Evolutionary conservation across 1,139 yeast genomes (phyloP).

Genomic region (Pneumocystis wakefieldiae): DNA sequence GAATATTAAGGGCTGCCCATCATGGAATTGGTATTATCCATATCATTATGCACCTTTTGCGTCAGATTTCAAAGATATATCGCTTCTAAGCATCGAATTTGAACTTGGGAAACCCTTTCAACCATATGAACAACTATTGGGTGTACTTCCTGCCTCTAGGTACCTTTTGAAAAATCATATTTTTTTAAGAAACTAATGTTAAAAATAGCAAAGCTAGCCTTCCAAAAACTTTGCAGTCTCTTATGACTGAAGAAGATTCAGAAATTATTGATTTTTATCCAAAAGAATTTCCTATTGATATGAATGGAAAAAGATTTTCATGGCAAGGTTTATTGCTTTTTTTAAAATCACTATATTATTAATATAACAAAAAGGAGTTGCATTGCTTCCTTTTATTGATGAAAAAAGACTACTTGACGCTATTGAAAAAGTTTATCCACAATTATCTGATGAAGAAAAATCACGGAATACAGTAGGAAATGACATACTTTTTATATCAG

Average conservation of each 20-base stretch:
- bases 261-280: slow-evolving; percentile 89
- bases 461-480: slow-evolving; percentile 38
- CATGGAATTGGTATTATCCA: slow-evolving; percentile 98
- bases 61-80: slow-evolving; percentile 55
- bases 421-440: slow-evolving; percentile 49
- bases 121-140: slow-evolving; percentile 94
- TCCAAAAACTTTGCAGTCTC: slow-evolving; percentile 66
- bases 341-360: background rate
- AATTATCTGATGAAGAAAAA: slow-evolving; percentile 52
- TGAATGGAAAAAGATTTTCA: slow-evolving; percentile 88
- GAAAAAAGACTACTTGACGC: slow-evolving; percentile 54
- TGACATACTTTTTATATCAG: slow-evolving; percentile 24
- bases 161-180: background rate
- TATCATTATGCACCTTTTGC: slow-evolving; percentile 98
- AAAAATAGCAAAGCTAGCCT: slow-evolving; percentile 62
- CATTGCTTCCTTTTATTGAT: slow-evolving; percentile 79
- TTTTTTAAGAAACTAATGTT: background rate
- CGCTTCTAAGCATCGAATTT: slow-evolving; percentile 47
- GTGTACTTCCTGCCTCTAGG: slow-evolving; percentile 83
- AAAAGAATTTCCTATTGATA: slow-evolving; percentile 72
- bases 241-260: slow-evolving; percentile 69
- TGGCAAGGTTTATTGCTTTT: slow-evolving; percentile 53
- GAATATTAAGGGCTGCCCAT: slow-evolving; percentile 55
- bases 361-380: slow-evolving; percentile 29
- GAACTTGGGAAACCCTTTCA: slow-evolving; percentile 64